phyloP scores from a whole-genome alignment of 257 asterid genomes.

The Nicotiana knightiana region DNA sequence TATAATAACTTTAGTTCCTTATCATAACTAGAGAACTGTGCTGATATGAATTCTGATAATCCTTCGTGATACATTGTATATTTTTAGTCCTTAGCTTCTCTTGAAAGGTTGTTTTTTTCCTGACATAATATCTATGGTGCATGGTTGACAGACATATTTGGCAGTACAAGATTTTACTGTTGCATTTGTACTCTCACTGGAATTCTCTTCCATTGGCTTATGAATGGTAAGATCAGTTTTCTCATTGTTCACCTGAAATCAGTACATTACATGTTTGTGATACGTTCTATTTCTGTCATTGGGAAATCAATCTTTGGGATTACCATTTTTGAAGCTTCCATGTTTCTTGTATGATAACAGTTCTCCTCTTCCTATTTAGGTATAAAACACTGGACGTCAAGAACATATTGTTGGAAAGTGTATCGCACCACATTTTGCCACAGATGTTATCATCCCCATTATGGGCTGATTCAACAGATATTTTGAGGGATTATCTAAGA shows the following conservation, averaged over 20 bases:
- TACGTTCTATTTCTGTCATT: constrained; percentile 3
- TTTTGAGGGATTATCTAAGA: constrained; percentile 59
- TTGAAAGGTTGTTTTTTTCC: background rate
- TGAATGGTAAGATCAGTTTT: constrained; percentile 52
- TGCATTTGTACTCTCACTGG: constrained; percentile 94
- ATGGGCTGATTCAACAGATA: constrained; percentile 65
- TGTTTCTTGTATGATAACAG: constrained; percentile 14
- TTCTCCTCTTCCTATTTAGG: constrained; percentile 38
- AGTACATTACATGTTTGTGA: constrained; percentile 1
- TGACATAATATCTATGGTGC: background rate
- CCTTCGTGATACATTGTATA: background rate
- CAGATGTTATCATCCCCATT: constrained; percentile 87
- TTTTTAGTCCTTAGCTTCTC: background rate
- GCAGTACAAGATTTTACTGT: constrained; percentile 80
- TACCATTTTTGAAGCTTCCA: background rate
- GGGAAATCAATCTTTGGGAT: constrained; percentile 7
- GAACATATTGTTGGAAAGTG: constrained; percentile 90
- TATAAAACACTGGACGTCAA: constrained; percentile 93
- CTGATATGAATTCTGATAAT: background rate
- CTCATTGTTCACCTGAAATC: constrained; percentile 1
- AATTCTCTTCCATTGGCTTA: constrained; percentile 76
- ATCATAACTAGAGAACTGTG: background rate
- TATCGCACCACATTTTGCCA: constrained; percentile 83
- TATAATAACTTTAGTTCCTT: background rate
- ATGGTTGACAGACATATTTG: constrained; percentile 60